Base-by-base conservation (phyloP, 2,329 filamentous ascomycete species). In the Paramyrothecium roridum region DNA sequence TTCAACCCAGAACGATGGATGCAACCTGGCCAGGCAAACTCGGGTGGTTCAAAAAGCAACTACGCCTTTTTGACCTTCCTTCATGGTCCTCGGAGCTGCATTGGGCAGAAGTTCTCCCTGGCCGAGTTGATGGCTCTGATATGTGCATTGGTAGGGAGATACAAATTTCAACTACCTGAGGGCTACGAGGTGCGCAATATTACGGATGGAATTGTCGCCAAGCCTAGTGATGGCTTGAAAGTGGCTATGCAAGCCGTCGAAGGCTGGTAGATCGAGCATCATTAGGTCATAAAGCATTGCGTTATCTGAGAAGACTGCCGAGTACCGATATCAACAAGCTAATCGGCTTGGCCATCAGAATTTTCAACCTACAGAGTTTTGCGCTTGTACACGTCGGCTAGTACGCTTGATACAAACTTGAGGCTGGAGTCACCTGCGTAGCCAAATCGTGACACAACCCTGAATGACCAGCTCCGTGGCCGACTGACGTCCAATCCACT, bases 21-120 rank as follows among this genome's bases (percentile, higher is more conserved):
- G 54, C 51, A 45, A 2, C 59, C 58, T 2, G 56, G 56, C 0
- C 53, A 60, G 26, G 56, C 57, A 12, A 69, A 84, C 53, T 84
- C 81, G 8, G 90, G 90, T 2, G 87, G 88, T 3, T 85, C 87
- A 0, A 76, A 77, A 3, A 87, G 78, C 53, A 90, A 90, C 66
- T 92, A 88, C 67, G 80, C 82, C 1, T 85, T 88, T 59, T 67
- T 93, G 71, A 92, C 90, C 0, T 96, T 96, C 71, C 70, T 96
- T 48, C 90, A 96, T 65, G 65, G 66, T 3, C 66, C 66, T 12
- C 57, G 64, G n/a, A 62, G 65, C 12, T 68, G 65, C 30, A 64
- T 68, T 16, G 66, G 65, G 0, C 61, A 56, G 65, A 67, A 67
- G 12, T 43, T 43, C 13, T 53, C 65, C 2, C 8, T 52, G 13